Evolutionary conservation across 306 rosid genomes (phyloP).

Genomic region (Canavalia gladiata): DNA sequence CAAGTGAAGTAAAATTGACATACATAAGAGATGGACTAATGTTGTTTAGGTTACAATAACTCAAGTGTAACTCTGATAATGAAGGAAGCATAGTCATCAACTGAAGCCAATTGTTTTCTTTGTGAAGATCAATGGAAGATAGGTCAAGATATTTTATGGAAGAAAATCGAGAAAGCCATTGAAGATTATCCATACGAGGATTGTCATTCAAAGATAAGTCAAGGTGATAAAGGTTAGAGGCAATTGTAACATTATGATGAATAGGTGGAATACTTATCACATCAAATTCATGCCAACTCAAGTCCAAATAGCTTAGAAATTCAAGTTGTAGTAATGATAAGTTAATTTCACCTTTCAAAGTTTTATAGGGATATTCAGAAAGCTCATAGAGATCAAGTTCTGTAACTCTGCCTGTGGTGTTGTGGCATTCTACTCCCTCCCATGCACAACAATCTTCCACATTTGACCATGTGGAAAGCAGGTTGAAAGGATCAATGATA

Average conservation of each 20-base stretch:
- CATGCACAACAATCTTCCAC: conserved; percentile 33
- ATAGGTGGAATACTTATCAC: background rate
- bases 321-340: no score
- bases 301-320: background rate
- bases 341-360: background rate
- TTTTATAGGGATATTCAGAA: no score
- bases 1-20: background rate
- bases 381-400: background rate
- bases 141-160: no score
- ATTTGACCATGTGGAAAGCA: background rate
- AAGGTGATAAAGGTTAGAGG: background rate
- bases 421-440: conserved; percentile 20
- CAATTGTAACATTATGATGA: background rate
- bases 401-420: conserved; percentile 11
- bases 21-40: background rate
- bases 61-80: background rate
- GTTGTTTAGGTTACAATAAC: background rate
- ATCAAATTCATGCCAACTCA: accelerated
- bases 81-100: no score
- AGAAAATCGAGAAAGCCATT: no score
- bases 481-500: background rate
- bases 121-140: no score
- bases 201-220: conserved; percentile 20
- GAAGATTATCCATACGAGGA: no score
- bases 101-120: no score